Evolutionary conservation across 1,139 yeast genomes (phyloP).

Genomic region (Taphrina populina): DNA sequence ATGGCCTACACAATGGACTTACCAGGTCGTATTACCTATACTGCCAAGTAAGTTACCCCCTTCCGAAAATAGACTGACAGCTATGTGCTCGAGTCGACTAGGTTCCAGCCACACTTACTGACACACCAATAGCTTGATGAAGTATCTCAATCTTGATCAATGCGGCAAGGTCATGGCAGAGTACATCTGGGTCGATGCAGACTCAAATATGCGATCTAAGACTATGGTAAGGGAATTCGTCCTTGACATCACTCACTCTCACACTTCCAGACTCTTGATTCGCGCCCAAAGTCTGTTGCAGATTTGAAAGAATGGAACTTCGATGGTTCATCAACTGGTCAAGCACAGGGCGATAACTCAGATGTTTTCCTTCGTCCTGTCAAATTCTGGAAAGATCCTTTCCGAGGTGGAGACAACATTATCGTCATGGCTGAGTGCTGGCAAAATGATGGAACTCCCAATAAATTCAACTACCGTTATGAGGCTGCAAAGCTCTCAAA

Average conservation of each 20-base stretch:
- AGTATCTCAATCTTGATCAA: conserved; percentile 82
- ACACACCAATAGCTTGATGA: conserved; percentile 42
- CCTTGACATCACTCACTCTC: conserved; percentile 12
- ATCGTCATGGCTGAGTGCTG: conserved; percentile 94
- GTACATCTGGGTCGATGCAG: conserved; percentile 96
- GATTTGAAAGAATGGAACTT: conserved; percentile 99
- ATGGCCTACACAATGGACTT: conserved; percentile 13
- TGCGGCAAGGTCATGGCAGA: conserved; percentile 87
- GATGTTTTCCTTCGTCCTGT: conserved; percentile 93
- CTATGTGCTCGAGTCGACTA: background rate
- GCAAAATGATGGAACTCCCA: conserved; percentile 98
- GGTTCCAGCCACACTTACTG: background rate
- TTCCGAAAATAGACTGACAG: no score
- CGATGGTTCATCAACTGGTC: conserved; percentile 97
- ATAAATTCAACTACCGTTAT: conserved; percentile 96
- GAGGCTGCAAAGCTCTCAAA: conserved; percentile 94
- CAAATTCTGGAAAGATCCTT: conserved; percentile 91
- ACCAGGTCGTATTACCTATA: conserved; percentile 20
- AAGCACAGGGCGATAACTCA: conserved; percentile 97
- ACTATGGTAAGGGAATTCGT: conserved; percentile 51
- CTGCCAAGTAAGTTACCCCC: conserved; percentile 6
- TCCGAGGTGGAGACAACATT: conserved; percentile 96
- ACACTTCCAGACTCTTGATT: conserved; percentile 57
- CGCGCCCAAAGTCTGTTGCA: conserved; percentile 68
- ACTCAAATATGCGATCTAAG: conserved; percentile 89